Evolutionary conservation across 139 green algal genomes (phyloP).

Genomic region (Picochlorum sp.): DNA sequence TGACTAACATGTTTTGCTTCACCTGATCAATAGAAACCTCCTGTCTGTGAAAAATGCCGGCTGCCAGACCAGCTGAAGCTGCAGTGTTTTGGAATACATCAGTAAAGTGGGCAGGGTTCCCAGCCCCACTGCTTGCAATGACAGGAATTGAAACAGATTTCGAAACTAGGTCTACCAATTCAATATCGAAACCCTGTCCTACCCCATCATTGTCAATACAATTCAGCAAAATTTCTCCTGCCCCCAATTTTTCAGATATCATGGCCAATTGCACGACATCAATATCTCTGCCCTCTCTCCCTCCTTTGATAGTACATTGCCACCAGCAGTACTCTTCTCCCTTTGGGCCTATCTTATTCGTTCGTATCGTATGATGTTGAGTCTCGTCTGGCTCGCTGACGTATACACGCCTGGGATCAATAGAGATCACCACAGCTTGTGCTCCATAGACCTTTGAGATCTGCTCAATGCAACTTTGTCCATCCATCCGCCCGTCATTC

Average conservation of each 20-base stretch:
- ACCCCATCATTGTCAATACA: conserved; percentile 95
- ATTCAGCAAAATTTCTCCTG: conserved; percentile 98
- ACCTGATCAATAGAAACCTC: conserved; percentile 89
- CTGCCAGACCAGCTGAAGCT: conserved; percentile 83
- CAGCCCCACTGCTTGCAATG: conserved; percentile 89
- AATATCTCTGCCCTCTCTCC: conserved; percentile 80
- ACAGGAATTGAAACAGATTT: conserved; percentile 92
- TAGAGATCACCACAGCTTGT: conserved; percentile 83
- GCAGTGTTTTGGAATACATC: conserved; percentile 72
- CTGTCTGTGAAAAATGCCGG: conserved; percentile 93
- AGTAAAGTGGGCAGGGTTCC: conserved; percentile 84
- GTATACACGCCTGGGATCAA: conserved; percentile 87
- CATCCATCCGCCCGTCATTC: conserved; percentile 34
- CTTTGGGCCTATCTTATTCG: conserved; percentile 61
- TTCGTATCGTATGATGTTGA: conserved; percentile 52
- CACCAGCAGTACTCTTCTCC: conserved; percentile 96
- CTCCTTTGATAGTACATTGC: conserved; percentile 93
- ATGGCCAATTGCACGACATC: conserved; percentile 84
- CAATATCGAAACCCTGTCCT: conserved; percentile 84
- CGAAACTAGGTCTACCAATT: conserved; percentile 81
- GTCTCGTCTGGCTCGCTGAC: conserved; percentile 55
- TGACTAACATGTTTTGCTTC: conserved; percentile 78
- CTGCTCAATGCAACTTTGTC: conserved; percentile 84
- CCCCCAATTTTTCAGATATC: conserved; percentile 80
- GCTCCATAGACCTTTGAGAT: conserved; percentile 89